Evolutionary conservation across 306 rosid species (phyloP).

Genomic region (Boehmeria nivea): DNA sequence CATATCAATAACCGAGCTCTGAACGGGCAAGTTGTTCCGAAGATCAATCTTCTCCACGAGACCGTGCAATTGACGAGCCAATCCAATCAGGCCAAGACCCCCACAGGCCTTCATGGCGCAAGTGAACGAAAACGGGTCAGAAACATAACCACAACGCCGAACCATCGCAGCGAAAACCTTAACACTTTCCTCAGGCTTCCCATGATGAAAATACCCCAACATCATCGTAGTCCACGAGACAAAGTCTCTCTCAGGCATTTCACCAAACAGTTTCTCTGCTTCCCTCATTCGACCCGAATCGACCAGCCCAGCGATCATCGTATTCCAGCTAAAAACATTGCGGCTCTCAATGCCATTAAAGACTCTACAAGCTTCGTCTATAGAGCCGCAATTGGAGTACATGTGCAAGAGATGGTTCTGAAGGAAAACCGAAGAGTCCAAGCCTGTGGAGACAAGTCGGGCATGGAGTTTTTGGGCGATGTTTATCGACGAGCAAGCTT

Average conservation of each 20-base stretch:
- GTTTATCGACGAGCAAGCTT: constrained; percentile 41
- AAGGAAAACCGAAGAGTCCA: constrained; percentile 52
- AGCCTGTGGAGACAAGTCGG: constrained; percentile 54
- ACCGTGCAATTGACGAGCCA: constrained; percentile 54
- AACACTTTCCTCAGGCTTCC: constrained; percentile 25
- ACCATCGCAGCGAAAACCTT: constrained; percentile 43
- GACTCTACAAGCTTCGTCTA: constrained; percentile 37
- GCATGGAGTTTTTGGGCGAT: constrained; percentile 54
- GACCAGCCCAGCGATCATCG: constrained; percentile 43
- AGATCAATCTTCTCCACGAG: constrained; percentile 32
- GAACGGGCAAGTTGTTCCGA: constrained; percentile 30
- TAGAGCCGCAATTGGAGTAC: constrained; percentile 42
- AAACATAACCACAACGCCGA: constrained; percentile 5
- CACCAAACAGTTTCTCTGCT: constrained; percentile 47
- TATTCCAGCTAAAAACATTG: constrained; percentile 54
- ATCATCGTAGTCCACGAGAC: constrained; percentile 68
- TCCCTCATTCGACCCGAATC: constrained; percentile 33
- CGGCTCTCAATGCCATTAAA: constrained; percentile 27
- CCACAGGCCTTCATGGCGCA: constrained; percentile 62
- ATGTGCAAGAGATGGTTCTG: constrained; percentile 55
- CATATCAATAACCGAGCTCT: constrained; percentile 59
- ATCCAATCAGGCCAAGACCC: constrained; percentile 20
- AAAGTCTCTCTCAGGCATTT: constrained; percentile 56
- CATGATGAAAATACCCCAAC: constrained; percentile 52
- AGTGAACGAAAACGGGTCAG: constrained; percentile 37